Conservation (phyloP, 164 flowering plant species). For the Macadamia integrifolia region DNA sequence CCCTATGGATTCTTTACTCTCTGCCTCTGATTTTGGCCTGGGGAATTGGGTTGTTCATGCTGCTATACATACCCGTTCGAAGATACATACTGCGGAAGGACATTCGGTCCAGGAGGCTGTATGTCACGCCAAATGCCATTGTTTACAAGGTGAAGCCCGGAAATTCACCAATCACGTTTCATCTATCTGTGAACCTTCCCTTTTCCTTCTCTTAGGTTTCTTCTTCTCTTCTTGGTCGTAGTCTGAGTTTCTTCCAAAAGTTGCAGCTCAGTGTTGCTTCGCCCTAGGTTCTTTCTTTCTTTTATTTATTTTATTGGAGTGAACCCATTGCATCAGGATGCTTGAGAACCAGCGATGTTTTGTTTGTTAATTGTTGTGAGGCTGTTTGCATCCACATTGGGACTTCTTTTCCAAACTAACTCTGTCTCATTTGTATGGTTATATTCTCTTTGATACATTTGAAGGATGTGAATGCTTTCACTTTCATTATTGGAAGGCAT, state of each 20-base stretch:
- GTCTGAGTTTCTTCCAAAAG: no score
- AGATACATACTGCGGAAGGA: conserved; percentile 52
- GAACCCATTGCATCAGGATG: no score
- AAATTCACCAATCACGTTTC: not conserved
- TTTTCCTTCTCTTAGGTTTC: no score
- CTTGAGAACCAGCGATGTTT: no score
- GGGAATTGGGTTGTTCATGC: conserved; percentile 78
- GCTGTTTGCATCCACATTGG: no score
- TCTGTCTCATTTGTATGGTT: no score
- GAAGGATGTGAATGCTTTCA: not conserved
- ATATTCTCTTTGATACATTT: not conserved
- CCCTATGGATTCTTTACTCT: conserved; percentile 68
- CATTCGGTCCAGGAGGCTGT: conserved; percentile 58
- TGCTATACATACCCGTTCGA: conserved; percentile 64
- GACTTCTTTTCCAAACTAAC: no score
- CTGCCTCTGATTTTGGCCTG: conserved; percentile 64
- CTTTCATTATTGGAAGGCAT: not conserved
- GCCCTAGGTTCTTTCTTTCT: no score
- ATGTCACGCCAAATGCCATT: conserved; percentile 58
- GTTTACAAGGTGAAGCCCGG: conserved; percentile 56
- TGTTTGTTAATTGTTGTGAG: no score
- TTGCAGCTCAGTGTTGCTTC: no score
- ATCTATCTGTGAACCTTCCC: not conserved
- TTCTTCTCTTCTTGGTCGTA: no score
- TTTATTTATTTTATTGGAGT: no score